Evolutionary conservation across 768 basidiomycete genomes (phyloP), one percentile per base, ranked within the genome.

Genomic region (Fomitopsis pulvina): DNA sequence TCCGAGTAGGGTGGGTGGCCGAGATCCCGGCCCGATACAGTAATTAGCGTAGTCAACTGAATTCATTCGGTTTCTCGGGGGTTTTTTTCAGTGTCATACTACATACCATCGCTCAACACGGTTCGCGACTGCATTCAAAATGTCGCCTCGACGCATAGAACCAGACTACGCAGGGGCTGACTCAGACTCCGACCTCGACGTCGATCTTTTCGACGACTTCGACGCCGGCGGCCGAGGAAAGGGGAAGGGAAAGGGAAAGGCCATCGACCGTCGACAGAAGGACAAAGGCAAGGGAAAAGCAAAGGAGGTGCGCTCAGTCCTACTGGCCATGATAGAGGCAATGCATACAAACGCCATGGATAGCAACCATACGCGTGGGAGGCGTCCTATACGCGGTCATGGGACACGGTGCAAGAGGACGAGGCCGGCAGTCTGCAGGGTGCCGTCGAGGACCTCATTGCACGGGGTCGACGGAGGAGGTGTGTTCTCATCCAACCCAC

Each of bases 371-470:
- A 95, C 57, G 88, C 92, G 26, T 99, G 95, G 95, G 95, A 98
- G 63, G 95, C 91, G 1, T 85, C 87, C 2, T 97, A 93, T 63
- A 83, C 87, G 28, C 84, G 93, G 32, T 89, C 91, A 41, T 99
- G 96, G 96, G 96, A 98, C 59, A 88, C 87, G 0, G 92, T 98
- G 0, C 90, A 94, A 63, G 95, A 98, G 65, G 96, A 98, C 65
- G 95, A 93, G 61, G 78, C 77, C 0, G 96, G 96, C 1, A 94
- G 90, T 62, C 66, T 99, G 54, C 89, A 94, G 52, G 79, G 83
- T 1, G 87, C 92, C 2, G 93, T 99, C 5, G 84, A 93, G 57
- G 90, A 91, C 56, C 75, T 90, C 59, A 79, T 98, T 70, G 90
- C 94, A 8, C 74, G 92, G 56, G 83, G 88, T 4, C 73, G 94